Base-by-base conservation (phyloP, 192 early-diverging fungal species). In the Coemansia sp. region DNA sequence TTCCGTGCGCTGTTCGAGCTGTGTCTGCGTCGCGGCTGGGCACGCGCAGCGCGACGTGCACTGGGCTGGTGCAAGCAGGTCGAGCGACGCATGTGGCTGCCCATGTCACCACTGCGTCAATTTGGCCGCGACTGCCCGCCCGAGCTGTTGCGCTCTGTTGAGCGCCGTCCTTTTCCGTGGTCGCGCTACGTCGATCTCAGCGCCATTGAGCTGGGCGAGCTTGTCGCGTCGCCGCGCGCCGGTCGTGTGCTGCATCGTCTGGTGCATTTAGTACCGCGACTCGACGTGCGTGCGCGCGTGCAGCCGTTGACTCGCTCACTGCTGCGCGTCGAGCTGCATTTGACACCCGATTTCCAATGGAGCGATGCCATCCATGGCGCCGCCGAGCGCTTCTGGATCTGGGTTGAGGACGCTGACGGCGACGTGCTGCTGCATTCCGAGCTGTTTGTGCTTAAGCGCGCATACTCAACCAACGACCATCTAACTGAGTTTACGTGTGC, bases 51-150 rank as follows among this genome's bases (percentile, higher is more conserved):
- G 12, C 88, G 87, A 49, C 90, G 90, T 49, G 88, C 92, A 8
- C 84, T 99, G 41, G 93, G 93, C 78, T 81, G 95, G 51, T 98
- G 96, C 85, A 96, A 98, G 74, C 96, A 96, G 92, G 96, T 97
- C 0, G 97, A 99, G 65, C 85, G 79, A 26, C 84, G 90, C 24
- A 91, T 91, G 82, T 99, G 97, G 97, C 69, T 93, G 48, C 89
- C 92, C 4, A 97, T 97, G 96, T 90, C 88, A 55, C 97, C 97
- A 16, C 80, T 99, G 47, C 90, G 97, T 21, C 97, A 99, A 80
- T 92, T 98, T 71, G 88, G 85, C 61, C 73, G 71, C 9, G 84
- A 60, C 34, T 73, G 63, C 31, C 91, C 92, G 8, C 65, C 83
- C 7, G 94, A 96, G 44, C 73, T 96, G 41, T 88, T 99, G 67